Percentiles rank a stretch among this genome's conserved stretches.
These are phyloP conservation scores for Hypholoma fasciculare DNA, from an alignment of 768 basidiomycete species.

Conservation along the genomic window DNA sequence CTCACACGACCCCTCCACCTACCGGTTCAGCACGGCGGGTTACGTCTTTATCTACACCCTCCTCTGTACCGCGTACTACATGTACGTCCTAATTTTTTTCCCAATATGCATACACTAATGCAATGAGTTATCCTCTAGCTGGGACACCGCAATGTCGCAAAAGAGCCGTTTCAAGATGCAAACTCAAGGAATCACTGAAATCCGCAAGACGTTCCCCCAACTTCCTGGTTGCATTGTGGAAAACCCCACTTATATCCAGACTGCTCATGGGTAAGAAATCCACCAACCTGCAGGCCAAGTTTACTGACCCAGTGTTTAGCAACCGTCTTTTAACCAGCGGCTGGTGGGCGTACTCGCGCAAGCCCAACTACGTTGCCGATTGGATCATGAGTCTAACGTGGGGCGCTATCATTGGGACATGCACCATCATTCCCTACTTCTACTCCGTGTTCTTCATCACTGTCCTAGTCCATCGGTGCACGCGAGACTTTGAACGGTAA, in stretches of 20 bases:
- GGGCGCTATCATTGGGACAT: slow-evolving; percentile 76
- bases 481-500: slow-evolving; percentile 92
- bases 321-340: slow-evolving; percentile 91
- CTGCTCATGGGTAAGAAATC: slow-evolving; percentile 76
- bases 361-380: slow-evolving; percentile 96
- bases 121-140: slow-evolving; percentile 43
- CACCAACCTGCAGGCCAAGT: not conserved
- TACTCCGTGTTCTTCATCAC: slow-evolving; percentile 96
- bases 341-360: slow-evolving; percentile 94
- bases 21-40: slow-evolving; percentile 78
- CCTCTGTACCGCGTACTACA: slow-evolving; percentile 81
- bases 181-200: slow-evolving; percentile 81
- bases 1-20: slow-evolving; percentile 85
- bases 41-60: slow-evolving; percentile 75
- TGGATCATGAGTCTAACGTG: slow-evolving; percentile 85
- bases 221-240: slow-evolving; percentile 79
- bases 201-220: slow-evolving; percentile 93
- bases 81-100: slow-evolving; percentile 49
- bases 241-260: slow-evolving; percentile 91
- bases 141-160: slow-evolving; percentile 94
- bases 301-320: slow-evolving; percentile 33
- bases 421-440: slow-evolving; percentile 90
- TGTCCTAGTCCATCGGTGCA: slow-evolving; percentile 88
- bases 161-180: slow-evolving; percentile 99
- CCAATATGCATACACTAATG: slow-evolving; percentile 3